Evolutionary conservation across 768 basidiomycete genomes (phyloP).

Genomic region (Boletus fagicola): DNA sequence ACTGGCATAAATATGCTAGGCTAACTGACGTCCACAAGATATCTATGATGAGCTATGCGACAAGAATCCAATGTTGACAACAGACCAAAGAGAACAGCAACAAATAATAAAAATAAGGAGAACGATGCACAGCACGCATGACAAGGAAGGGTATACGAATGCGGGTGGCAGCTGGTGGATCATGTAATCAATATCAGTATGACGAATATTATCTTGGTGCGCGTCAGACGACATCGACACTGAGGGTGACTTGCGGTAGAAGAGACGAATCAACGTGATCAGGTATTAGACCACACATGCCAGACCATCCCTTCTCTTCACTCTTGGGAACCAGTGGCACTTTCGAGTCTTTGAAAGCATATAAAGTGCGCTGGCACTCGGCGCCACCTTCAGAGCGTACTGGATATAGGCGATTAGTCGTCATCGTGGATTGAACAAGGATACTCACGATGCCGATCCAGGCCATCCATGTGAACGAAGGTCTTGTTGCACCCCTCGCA

Average conservation of each 20-base stretch:
- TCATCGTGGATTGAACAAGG: neutral
- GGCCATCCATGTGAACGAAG: slow-evolving; percentile 92
- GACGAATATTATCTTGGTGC: slow-evolving; percentile 21
- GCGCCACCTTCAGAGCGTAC: slow-evolving; percentile 80
- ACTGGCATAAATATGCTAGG: neutral
- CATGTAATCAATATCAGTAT: slow-evolving; percentile 22
- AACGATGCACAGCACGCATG: neutral
- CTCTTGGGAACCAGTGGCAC: slow-evolving; percentile 27
- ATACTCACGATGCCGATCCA: slow-evolving; percentile 85
- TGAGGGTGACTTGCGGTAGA: slow-evolving; percentile 13
- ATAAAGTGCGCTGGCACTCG: slow-evolving; percentile 56
- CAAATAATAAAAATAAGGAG: neutral
- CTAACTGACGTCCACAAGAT: neutral
- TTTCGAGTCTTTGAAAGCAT: slow-evolving; percentile 28
- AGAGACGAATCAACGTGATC: slow-evolving; percentile 6
- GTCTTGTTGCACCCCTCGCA: slow-evolving; percentile 92
- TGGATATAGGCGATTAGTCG: slow-evolving; percentile 26
- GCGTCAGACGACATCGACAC: slow-evolving; percentile 23
- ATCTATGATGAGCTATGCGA: neutral
- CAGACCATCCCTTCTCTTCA: slow-evolving; percentile 32
- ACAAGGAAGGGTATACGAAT: neutral
- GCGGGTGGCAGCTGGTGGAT: neutral
- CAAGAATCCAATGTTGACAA: neutral
- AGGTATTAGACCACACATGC: slow-evolving; percentile 28
- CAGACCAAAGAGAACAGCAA: too few relatives aligned